phyloP scores from a whole-genome alignment of 768 basidiomycete genomes.

The Tulasnella sp. region DNA sequence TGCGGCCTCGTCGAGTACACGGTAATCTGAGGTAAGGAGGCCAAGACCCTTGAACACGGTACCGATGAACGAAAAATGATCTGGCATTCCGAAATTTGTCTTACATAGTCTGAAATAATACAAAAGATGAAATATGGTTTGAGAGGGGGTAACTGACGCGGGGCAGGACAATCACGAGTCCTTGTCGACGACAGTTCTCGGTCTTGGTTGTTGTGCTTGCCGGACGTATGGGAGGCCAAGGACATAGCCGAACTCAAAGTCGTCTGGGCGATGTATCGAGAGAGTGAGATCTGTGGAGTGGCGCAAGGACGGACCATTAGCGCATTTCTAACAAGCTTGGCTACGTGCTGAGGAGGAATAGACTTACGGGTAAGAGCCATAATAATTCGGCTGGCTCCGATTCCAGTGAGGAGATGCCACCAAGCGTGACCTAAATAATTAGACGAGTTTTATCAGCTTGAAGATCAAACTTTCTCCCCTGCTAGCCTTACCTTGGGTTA shows the following conservation, averaged over 20 bases:
- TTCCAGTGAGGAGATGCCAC: constrained; percentile 32
- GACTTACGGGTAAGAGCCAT: constrained; percentile 29
- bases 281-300: constrained; percentile 17
- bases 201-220: background rate
- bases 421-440: constrained; percentile 29
- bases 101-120: background rate
- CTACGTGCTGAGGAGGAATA: background rate
- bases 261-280: constrained; percentile 12
- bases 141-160: background rate
- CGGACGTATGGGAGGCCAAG: constrained; percentile 29
- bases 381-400: constrained; percentile 28
- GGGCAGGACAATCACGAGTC: background rate
- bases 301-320: background rate
- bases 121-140: background rate
- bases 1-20: too few species aligned
- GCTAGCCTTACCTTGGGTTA: constrained; percentile 30
- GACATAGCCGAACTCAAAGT: constrained; percentile 21
- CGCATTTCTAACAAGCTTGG: background rate
- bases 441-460: background rate
- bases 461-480: background rate
- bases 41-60: background rate
- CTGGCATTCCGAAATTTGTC: background rate
- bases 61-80: background rate
- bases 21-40: too few species aligned
- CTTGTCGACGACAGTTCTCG: background rate